Conservation (phyloP, 108 stramenopile genomes). For the Mediolabrus comicus region DNA sequence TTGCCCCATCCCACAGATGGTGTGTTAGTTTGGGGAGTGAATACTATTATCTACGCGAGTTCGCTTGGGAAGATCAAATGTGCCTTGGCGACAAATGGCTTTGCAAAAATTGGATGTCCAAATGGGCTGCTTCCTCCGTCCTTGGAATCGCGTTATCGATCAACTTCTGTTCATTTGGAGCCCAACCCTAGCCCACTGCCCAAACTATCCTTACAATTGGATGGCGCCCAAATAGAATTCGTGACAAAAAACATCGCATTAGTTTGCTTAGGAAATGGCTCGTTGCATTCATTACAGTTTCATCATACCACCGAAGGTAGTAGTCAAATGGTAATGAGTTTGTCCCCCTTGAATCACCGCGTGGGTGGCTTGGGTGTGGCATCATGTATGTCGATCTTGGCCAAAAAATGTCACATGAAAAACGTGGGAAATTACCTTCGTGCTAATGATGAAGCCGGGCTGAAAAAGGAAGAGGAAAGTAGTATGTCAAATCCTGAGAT, state of each 20-base stretch:
- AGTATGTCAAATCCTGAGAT: neutral
- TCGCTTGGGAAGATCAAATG: conserved; percentile 67
- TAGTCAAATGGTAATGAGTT: conserved; percentile 39
- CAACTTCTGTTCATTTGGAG: conserved; percentile 30
- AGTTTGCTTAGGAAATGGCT: conserved; percentile 62
- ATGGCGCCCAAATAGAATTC: conserved; percentile 63
- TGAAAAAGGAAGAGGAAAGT: conserved; percentile 16
- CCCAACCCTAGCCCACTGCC: conserved; percentile 79
- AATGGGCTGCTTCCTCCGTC: conserved; percentile 44
- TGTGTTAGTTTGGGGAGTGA: conserved; percentile 67
- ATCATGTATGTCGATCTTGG: conserved; percentile 50
- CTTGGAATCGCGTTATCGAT: neutral
- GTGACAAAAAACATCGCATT: conserved; percentile 56
- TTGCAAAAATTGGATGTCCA: conserved; percentile 63
- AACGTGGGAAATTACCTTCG: conserved; percentile 16
- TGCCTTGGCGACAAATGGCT: conserved; percentile 79
- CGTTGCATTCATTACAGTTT: conserved; percentile 64
- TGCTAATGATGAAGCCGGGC: neutral
- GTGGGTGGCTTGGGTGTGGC: conserved; percentile 70
- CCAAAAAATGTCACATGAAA: conserved; percentile 22
- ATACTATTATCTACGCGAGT: conserved; percentile 60
- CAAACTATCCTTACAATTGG: conserved; percentile 64
- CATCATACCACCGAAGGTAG: neutral
- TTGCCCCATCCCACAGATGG: conserved; percentile 44
- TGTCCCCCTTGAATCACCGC: conserved; percentile 62